Evolutionary conservation across 75 land plant species (phyloP).

Genomic region (Sequoiadendron giganteum): DNA sequence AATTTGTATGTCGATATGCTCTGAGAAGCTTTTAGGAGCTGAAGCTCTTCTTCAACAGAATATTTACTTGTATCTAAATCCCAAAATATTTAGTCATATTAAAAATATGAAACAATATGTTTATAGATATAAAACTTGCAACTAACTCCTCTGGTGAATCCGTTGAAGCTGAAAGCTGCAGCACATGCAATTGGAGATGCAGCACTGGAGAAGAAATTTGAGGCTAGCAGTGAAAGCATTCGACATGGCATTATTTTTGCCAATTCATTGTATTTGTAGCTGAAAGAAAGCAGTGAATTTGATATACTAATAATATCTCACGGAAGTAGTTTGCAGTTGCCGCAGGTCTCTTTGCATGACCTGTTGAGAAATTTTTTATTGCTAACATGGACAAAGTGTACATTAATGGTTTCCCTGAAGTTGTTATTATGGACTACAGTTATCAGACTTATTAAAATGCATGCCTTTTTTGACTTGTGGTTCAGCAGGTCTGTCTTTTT

Average conservation of each 20-base stretch:
- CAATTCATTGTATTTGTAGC: slow-evolving; percentile 76
- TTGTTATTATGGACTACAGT: not conserved
- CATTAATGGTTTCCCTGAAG: not conserved
- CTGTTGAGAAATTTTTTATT: not conserved
- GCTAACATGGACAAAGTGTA: not conserved
- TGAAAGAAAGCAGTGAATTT: not conserved
- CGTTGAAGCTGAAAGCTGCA: slow-evolving; percentile 63
- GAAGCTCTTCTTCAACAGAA: not conserved
- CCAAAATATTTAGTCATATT: not conserved
- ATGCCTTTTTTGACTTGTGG: not conserved
- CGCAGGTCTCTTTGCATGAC: not conserved
- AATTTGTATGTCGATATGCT: not conserved
- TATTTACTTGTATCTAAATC: not conserved
- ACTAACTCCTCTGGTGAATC: not conserved
- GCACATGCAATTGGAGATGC: slow-evolving; percentile 84
- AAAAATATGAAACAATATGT: not conserved
- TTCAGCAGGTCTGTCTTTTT: not conserved
- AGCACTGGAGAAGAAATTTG: slow-evolving; percentile 81
- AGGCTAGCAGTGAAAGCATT: slow-evolving; percentile 81
- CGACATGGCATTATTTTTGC: slow-evolving; percentile 96
- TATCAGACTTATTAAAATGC: not conserved
- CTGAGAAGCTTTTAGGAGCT: not conserved
- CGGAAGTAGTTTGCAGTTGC: not conserved
- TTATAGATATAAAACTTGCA: not conserved
- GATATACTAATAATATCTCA: not conserved